Conservation (phyloP, 2,329 filamentous ascomycete genomes). For the Emmonsia crescens region DNA sequence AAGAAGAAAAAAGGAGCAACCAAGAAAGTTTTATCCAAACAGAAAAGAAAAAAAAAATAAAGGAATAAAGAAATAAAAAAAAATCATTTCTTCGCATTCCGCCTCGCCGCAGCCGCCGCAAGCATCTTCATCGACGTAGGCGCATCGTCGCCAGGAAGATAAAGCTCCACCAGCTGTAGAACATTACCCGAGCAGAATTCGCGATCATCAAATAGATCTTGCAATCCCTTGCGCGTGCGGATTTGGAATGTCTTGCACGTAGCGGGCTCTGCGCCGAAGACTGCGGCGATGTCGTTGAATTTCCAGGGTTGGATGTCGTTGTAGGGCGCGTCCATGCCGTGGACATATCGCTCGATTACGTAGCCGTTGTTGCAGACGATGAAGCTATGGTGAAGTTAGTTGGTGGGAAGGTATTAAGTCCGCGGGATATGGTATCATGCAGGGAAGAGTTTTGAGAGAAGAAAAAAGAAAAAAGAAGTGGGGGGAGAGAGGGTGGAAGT, state of each 20-base stretch:
- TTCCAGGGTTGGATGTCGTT: slow-evolving; percentile 73
- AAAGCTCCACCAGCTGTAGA: slow-evolving; percentile 62
- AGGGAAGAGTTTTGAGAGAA: too few relatives aligned
- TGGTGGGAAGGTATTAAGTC: too few relatives aligned
- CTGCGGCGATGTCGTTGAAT: slow-evolving; percentile 54
- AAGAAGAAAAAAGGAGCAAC: too few relatives aligned
- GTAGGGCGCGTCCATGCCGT: slow-evolving; percentile 67
- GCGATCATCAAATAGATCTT: slow-evolving; percentile 50
- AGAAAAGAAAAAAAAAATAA: background rate
- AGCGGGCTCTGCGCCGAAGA: slow-evolving; percentile 51
- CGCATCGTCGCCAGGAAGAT: slow-evolving; percentile 65
- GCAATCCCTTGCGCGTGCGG: slow-evolving; percentile 55
- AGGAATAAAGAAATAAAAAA: background rate
- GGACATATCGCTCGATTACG: slow-evolving; percentile 81
- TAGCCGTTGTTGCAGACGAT: slow-evolving; percentile 81
- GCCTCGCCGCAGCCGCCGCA: slow-evolving; percentile 53
- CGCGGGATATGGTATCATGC: too few relatives aligned
- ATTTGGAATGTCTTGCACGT: slow-evolving; percentile 51
- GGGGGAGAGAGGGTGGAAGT: background rate
- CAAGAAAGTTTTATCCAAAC: too few relatives aligned
- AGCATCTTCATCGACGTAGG: slow-evolving; percentile 57
- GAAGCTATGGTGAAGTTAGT: slow-evolving; percentile 49
- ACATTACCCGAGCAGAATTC: slow-evolving; percentile 46
- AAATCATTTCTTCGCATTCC: slow-evolving; percentile 4
- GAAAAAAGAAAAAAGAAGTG: too few relatives aligned